A percentile compares a stretch with the other conserved stretches of the same genome.
Conservation (phyloP, 257 asterid genomes). For the Solanum chiquidenum region DNA sequence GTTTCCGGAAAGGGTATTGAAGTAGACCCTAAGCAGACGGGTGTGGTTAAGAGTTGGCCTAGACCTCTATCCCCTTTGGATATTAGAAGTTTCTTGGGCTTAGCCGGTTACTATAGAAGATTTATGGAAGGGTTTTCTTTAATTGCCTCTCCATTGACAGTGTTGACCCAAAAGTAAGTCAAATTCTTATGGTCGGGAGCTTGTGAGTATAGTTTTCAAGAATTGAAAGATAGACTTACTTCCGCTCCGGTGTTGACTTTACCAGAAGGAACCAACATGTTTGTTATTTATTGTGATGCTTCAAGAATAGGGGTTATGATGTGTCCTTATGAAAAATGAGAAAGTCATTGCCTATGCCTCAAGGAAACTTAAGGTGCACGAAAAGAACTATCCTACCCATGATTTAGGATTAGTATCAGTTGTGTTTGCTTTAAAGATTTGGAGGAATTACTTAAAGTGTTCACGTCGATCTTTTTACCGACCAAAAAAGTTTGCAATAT, state of each 20-base stretch:
- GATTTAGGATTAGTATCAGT: background rate
- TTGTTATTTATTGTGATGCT: background rate
- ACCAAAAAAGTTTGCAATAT: background rate
- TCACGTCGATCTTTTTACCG: background rate
- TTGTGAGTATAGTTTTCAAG: background rate
- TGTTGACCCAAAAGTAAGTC: background rate
- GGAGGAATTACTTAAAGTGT: background rate
- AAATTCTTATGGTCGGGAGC: background rate
- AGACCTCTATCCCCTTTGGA: background rate
- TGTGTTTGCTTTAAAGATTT: no score
- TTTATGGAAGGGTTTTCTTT: no score
- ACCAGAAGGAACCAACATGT: rapidly evolving
- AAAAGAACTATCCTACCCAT: background rate
- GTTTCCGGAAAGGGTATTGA: background rate
- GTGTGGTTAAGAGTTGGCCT: background rate
- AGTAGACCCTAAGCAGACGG: background rate
- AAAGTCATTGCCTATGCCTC: background rate
- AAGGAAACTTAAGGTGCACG: background rate
- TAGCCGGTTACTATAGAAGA: background rate
- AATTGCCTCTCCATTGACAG: background rate
- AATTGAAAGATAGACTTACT: background rate
- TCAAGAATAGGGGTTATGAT: background rate
- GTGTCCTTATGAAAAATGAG: background rate
- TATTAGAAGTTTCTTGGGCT: background rate
- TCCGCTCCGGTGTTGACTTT: background rate